Evolutionary conservation across 257 asterid genomes (phyloP).

Genomic region (Jacaranda mimosifolia): DNA sequence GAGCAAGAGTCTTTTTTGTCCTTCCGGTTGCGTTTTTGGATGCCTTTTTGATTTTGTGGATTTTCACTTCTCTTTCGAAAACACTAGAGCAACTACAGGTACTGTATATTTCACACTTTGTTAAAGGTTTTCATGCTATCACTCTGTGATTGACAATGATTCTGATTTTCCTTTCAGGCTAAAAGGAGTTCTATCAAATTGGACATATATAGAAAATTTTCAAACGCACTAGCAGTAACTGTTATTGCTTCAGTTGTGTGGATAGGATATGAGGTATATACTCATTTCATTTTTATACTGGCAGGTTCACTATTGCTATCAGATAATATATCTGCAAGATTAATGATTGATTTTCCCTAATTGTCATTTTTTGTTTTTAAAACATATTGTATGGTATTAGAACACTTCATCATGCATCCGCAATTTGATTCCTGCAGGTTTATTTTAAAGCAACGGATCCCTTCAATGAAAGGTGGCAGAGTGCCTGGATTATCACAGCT

Average conservation of each 20-base stretch:
- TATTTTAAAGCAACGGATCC: slow-evolving; percentile 98
- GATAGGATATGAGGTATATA: slow-evolving; percentile 93
- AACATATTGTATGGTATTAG: slow-evolving; percentile 12
- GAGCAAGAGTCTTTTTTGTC: slow-evolving; percentile 81
- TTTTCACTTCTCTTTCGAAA: slow-evolving; percentile 93
- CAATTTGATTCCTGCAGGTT: slow-evolving; percentile 60
- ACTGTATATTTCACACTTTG: slow-evolving; percentile 10
- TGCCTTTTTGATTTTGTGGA: slow-evolving; percentile 95
- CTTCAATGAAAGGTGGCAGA: slow-evolving; percentile 96
- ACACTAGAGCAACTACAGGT: slow-evolving; percentile 98
- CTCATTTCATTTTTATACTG: slow-evolving; percentile 25
- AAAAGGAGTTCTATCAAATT: slow-evolving; percentile 87
- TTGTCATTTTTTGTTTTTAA: not conserved
- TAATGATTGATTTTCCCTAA: not conserved
- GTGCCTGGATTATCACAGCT: slow-evolving; percentile 95
- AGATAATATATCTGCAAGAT: not conserved
- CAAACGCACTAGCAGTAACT: slow-evolving; percentile 89
- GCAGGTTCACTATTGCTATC: not conserved
- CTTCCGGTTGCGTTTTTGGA: slow-evolving; percentile 92
- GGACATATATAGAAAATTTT: slow-evolving; percentile 91
- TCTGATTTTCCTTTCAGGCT: slow-evolving; percentile 63
- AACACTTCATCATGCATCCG: slow-evolving; percentile 21
- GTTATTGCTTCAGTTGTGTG: slow-evolving; percentile 84
- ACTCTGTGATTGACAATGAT: slow-evolving; percentile 30
- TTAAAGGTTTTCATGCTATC: slow-evolving; percentile 18